These are phyloP conservation scores for Gleditsia sinensis DNA, from an alignment of 306 rosid genomes.

Conservation along the genomic window DNA sequence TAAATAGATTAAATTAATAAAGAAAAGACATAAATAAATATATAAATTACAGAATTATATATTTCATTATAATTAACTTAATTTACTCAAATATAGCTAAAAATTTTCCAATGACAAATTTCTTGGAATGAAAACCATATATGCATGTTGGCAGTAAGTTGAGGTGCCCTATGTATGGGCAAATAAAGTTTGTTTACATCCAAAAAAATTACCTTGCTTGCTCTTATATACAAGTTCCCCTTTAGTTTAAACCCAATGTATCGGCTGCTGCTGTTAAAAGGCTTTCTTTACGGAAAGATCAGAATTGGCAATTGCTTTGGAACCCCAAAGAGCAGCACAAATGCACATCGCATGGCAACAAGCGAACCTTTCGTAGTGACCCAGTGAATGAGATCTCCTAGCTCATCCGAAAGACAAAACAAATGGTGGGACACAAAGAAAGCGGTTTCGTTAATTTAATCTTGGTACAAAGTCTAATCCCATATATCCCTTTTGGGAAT, in stretches of 20 bases:
- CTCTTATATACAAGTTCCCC: background rate
- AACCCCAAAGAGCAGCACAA: background rate
- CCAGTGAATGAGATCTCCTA: background rate
- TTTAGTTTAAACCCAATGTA: background rate
- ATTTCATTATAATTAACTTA: too few species aligned
- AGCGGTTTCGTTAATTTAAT: constrained; percentile 4
- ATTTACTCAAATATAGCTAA: too few species aligned
- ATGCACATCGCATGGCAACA: background rate
- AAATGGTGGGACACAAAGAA: background rate
- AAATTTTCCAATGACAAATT: too few species aligned
- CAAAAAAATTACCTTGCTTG: background rate
- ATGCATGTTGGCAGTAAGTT: background rate
- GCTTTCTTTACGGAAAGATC: background rate
- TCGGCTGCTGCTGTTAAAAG: background rate
- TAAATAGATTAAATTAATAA: too few species aligned
- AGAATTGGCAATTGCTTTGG: background rate
- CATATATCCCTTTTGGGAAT: constrained; percentile 10
- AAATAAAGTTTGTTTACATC: background rate
- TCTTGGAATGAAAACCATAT: too few species aligned
- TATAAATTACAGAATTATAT: too few species aligned
- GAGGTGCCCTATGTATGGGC: background rate
- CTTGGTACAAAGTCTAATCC: constrained; percentile 21
- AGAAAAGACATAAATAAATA: too few species aligned
- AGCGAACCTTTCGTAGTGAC: background rate
- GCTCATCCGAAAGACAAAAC: constrained; percentile 6